These are phyloP conservation scores for Babesia sp. DNA, from an alignment of 169 alveolate species.

Conservation along the genomic window DNA sequence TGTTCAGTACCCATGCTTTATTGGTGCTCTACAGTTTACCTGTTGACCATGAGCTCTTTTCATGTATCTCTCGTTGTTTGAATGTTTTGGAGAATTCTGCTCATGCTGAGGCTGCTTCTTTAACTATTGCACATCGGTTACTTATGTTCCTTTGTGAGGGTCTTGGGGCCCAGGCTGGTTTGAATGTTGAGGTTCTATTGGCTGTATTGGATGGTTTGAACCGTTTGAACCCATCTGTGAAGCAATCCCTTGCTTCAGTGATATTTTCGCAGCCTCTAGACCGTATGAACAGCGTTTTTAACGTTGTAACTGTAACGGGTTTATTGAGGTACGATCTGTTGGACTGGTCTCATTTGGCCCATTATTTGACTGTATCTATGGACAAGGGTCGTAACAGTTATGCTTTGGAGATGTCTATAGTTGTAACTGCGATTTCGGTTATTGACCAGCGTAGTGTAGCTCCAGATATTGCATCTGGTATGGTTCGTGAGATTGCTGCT, in stretches of 20 bases:
- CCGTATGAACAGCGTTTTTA: slow-evolving; percentile 54
- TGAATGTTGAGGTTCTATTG: slow-evolving; percentile 63
- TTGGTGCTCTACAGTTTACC: slow-evolving; percentile 64
- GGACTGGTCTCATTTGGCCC: slow-evolving; percentile 65
- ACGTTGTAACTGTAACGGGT: slow-evolving; percentile 58
- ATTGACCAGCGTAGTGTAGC: slow-evolving; percentile 59
- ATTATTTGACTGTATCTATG: slow-evolving; percentile 55
- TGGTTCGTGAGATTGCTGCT: slow-evolving; percentile 48
- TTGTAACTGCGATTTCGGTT: slow-evolving; percentile 61
- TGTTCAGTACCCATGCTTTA: slow-evolving; percentile 67
- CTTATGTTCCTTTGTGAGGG: slow-evolving; percentile 67
- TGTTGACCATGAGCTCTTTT: slow-evolving; percentile 58
- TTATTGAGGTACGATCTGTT: slow-evolving; percentile 50
- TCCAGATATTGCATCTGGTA: slow-evolving; percentile 37
- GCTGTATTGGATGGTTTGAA: slow-evolving; percentile 57
- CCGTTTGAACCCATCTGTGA: slow-evolving; percentile 50
- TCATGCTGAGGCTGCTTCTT: slow-evolving; percentile 42
- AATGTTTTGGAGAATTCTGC: slow-evolving; percentile 56
- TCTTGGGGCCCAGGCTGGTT: slow-evolving; percentile 52
- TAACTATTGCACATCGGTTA: slow-evolving; percentile 59
- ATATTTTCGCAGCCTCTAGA: slow-evolving; percentile 56
- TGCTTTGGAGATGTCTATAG: slow-evolving; percentile 67
- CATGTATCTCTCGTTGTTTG: slow-evolving; percentile 54
- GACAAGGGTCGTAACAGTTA: slow-evolving; percentile 63
- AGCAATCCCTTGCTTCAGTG: slow-evolving; percentile 55